phyloP scores from a whole-genome alignment of 129 eudicot species.

The sunflower (Helianthus annuus) region HanXRQr2.0-SUNRISE NC_035443.2:60956721-60957220 shows the following conservation, averaged over 20 bases:
- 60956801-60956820: no score
- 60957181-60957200: constrained; percentile 12
- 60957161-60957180: constrained; percentile 19
- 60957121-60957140: constrained; percentile 21
- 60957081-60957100: constrained; percentile 29
- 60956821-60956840: no score
- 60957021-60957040: constrained; percentile 27
- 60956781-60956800: no score
- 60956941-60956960: background rate
- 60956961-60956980: no score
- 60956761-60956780: no score
- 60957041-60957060: constrained; percentile 37
- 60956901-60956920: constrained; percentile 16
- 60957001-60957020: constrained; percentile 30
- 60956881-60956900: background rate
- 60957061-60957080: constrained; percentile 30
- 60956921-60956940: background rate
- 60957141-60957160: background rate
- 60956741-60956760: no score
- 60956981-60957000: constrained; percentile 12
- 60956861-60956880: no score
- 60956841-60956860: no score
- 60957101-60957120: constrained; percentile 24
- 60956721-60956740: no score
- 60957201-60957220: constrained; percentile 20